These are phyloP conservation scores for Chaetomium fimeti DNA, from an alignment of 495 filamentous ascomycete species.

Conservation along the genomic window DNA sequence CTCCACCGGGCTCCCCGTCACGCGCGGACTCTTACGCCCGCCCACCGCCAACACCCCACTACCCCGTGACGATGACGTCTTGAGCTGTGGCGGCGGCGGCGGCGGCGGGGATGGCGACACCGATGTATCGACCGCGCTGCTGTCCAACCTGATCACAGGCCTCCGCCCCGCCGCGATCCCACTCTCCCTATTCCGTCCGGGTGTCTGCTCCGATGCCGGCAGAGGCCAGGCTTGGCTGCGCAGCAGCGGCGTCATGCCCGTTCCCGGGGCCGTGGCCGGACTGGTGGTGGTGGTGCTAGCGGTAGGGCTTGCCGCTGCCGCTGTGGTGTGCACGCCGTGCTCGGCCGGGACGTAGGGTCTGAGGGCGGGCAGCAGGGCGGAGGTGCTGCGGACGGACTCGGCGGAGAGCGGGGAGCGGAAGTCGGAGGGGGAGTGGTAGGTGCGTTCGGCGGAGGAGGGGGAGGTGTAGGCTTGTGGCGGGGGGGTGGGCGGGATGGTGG, in stretches of 20 bases:
- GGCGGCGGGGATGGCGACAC: too few species aligned
- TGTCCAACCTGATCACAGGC: background rate
- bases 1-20: constrained; percentile 33
- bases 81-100: constrained; percentile 14
- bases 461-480: constrained; percentile 36
- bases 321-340: constrained; percentile 35
- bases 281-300: background rate
- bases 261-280: constrained; percentile 22
- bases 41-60: constrained; percentile 5
- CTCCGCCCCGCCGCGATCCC: too few species aligned
- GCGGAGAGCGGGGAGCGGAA: constrained; percentile 36
- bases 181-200: too few species aligned
- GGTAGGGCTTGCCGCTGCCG: background rate
- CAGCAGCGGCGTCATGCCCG: constrained; percentile 39
- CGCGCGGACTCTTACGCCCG: constrained; percentile 21
- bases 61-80: constrained; percentile 9
- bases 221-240: constrained; percentile 31
- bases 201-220: constrained; percentile 4
- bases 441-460: constrained; percentile 28
- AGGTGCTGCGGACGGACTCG: constrained; percentile 36
- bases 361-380: constrained; percentile 38
- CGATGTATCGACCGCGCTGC: too few species aligned
- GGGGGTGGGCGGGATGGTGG: constrained; percentile 21
- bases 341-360: constrained; percentile 45
- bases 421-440: constrained; percentile 34